phyloP scores from a whole-genome alignment of 306 rosid species.

The Phaseolus lunatus region DNA sequence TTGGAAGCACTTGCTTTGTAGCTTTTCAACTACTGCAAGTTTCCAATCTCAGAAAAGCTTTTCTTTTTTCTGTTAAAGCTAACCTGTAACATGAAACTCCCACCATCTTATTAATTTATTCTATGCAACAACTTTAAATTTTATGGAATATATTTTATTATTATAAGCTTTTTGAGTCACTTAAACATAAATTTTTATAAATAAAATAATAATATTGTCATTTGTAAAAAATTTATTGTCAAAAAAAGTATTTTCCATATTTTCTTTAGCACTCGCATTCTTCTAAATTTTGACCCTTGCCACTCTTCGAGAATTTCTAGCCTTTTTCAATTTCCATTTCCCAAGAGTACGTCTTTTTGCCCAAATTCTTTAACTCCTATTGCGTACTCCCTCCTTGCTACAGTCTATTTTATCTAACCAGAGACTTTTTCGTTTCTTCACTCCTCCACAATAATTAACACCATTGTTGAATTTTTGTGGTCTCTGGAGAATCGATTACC shows the following conservation, averaged over 20 bases:
- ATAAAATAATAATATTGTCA: no score
- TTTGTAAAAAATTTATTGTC: no score
- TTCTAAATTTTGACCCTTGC: not conserved
- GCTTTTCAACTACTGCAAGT: no score
- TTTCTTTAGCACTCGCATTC: not conserved
- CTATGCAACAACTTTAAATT: no score
- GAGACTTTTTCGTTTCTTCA: not conserved
- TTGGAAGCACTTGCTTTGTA: no score
- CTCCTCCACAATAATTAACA: not conserved
- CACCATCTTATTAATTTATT: no score
- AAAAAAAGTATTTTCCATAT: not conserved
- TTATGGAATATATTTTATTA: no score
- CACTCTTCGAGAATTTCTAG: not conserved
- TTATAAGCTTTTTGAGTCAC: no score
- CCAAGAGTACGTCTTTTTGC: not conserved
- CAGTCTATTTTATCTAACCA: not conserved
- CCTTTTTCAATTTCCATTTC: not conserved
- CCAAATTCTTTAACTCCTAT: not conserved
- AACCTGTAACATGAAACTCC: no score
- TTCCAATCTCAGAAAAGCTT: no score
- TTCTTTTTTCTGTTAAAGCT: no score
- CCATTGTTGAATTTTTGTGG: not conserved
- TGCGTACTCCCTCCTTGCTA: not conserved
- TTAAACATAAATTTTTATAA: no score
- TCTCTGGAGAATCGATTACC: not conserved